Conservation (phyloP, 2,329 filamentous ascomycete genomes). For the Gaeumannomyces tritici region DNA sequence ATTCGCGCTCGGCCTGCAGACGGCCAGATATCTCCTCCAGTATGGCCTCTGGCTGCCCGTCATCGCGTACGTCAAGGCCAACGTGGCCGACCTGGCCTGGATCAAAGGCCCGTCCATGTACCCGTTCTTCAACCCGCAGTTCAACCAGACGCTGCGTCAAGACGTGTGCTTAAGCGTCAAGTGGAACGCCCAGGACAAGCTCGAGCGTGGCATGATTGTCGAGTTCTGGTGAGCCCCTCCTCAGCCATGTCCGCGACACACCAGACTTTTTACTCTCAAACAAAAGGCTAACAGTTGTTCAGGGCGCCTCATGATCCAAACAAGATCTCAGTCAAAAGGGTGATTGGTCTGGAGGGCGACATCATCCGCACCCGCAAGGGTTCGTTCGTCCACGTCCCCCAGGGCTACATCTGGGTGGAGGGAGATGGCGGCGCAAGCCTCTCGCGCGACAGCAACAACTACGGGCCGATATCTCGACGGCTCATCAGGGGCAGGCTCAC, state of each 20-base stretch:
- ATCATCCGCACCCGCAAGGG: slow-evolving; percentile 53
- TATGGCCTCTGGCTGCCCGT: slow-evolving; percentile 54
- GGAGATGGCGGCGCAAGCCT: slow-evolving; percentile 68
- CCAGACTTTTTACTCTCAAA: neutral
- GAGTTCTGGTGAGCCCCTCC: slow-evolving; percentile 48
- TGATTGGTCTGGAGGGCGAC: slow-evolving; percentile 76
- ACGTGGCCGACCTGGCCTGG: slow-evolving; percentile 47
- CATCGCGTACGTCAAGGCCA: slow-evolving; percentile 49
- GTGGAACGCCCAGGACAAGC: slow-evolving; percentile 43
- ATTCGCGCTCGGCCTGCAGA: neutral
- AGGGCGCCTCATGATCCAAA: neutral
- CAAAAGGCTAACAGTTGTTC: neutral
- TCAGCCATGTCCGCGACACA: neutral
- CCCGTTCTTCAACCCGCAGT: slow-evolving; percentile 62
- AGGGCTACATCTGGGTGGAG: slow-evolving; percentile 89
- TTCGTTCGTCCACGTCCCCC: slow-evolving; percentile 55
- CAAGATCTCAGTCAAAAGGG: slow-evolving; percentile 57
- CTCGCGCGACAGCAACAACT: slow-evolving; percentile 78
- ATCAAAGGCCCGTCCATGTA: slow-evolving; percentile 65
- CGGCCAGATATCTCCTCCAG: slow-evolving; percentile 20
- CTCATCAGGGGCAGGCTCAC: slow-evolving; percentile 68
- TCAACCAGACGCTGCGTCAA: slow-evolving; percentile 40
- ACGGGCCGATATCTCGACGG: slow-evolving; percentile 71
- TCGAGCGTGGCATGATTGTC: slow-evolving; percentile 66
- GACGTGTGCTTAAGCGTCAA: slow-evolving; percentile 53